These are phyloP conservation scores for Ogataea sp. DNA, from an alignment of 805 yeast genomes.

Conservation along the genomic window DNA sequence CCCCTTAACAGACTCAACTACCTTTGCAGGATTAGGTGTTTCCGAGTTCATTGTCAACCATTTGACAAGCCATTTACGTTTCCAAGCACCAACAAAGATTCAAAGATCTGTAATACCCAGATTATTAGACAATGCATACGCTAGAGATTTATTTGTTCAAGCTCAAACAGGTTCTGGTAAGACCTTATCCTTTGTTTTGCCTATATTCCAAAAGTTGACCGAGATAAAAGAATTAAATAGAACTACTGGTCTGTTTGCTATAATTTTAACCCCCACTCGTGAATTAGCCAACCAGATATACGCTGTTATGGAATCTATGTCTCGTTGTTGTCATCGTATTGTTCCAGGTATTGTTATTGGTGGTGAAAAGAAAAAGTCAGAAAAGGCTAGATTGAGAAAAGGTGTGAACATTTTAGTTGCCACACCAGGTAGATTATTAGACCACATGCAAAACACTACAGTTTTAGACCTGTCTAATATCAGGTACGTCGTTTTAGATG, in stretches of 20 bases:
- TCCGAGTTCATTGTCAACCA: slow-evolving; percentile 44
- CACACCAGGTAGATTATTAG: slow-evolving; percentile 94
- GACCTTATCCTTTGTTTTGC: slow-evolving; percentile 80
- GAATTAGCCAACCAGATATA: slow-evolving; percentile 90
- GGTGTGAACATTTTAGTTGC: slow-evolving; percentile 96
- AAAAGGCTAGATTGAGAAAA: slow-evolving; percentile 89
- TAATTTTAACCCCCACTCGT: slow-evolving; percentile 88
- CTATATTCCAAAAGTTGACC: slow-evolving; percentile 71
- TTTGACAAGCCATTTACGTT: slow-evolving; percentile 46
- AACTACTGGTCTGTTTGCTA: slow-evolving; percentile 78
- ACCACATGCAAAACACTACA: slow-evolving; percentile 86
- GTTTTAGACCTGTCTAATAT: slow-evolving; percentile 65
- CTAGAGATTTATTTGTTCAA: slow-evolving; percentile 74
- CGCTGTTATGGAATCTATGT: slow-evolving; percentile 64
- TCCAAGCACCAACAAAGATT: slow-evolving; percentile 72
- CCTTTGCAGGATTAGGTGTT: slow-evolving; percentile 68
- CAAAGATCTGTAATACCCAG: slow-evolving; percentile 77
- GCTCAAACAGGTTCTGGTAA: slow-evolving; percentile 99
- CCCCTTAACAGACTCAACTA: slow-evolving; percentile 61
- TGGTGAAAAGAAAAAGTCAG: slow-evolving; percentile 96
- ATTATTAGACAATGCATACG: slow-evolving; percentile 27
- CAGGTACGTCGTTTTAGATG: slow-evolving; percentile 88
- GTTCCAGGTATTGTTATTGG: slow-evolving; percentile 97
- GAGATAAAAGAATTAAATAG: slow-evolving; percentile 43
- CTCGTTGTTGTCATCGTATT: slow-evolving; percentile 72